phyloP scores from a whole-genome alignment of 2,329 filamentous ascomycete genomes.

The Fusarium sp. region DNA sequence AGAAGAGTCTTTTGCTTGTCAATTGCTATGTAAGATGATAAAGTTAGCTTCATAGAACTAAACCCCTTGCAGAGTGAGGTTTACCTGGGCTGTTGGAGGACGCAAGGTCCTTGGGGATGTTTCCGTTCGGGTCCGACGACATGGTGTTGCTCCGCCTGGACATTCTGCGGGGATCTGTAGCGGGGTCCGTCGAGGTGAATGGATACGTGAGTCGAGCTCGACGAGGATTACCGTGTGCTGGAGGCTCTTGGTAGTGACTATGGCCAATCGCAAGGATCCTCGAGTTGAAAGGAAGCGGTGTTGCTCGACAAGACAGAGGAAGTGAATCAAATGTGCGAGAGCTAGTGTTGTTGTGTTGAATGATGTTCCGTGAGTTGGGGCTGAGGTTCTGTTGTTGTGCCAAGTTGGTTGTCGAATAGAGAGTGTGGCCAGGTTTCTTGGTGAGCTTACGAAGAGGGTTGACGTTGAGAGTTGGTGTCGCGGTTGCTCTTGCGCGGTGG shows the following conservation, averaged over 20 bases:
- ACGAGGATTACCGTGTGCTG: not conserved
- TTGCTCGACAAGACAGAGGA: slow-evolving; percentile 2
- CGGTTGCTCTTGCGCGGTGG: slow-evolving; percentile 31
- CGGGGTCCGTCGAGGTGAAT: not conserved
- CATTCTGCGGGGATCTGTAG: slow-evolving; percentile 57
- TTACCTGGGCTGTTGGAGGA: slow-evolving; percentile 51
- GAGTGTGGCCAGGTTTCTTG: slow-evolving; percentile 18
- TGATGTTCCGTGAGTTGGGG: not conserved
- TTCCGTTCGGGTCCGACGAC: slow-evolving; percentile 45
- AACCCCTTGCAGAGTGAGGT: slow-evolving; percentile 21
- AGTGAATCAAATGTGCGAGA: slow-evolving; percentile 2
- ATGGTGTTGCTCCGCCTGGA: slow-evolving; percentile 68
- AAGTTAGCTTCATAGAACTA: slow-evolving; percentile 10
- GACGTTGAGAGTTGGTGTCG: slow-evolving; percentile 36
- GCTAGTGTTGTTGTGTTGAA: not conserved
- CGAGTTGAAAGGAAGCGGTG: slow-evolving; percentile 24
- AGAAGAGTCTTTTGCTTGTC: slow-evolving; percentile 83
- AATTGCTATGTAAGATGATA: slow-evolving; percentile 58
- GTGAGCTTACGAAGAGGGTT: slow-evolving; percentile 23
- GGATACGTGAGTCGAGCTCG: not conserved
- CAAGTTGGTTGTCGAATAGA: slow-evolving; percentile 8
- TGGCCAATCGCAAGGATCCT: slow-evolving; percentile 11
- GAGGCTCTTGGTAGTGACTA: slow-evolving; percentile 1
- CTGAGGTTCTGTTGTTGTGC: slow-evolving; percentile 3
- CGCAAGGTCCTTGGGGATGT: slow-evolving; percentile 45